phyloP scores from a whole-genome alignment of 495 filamentous ascomycete species.

The Pseudevernia furfuracea region DNA sequence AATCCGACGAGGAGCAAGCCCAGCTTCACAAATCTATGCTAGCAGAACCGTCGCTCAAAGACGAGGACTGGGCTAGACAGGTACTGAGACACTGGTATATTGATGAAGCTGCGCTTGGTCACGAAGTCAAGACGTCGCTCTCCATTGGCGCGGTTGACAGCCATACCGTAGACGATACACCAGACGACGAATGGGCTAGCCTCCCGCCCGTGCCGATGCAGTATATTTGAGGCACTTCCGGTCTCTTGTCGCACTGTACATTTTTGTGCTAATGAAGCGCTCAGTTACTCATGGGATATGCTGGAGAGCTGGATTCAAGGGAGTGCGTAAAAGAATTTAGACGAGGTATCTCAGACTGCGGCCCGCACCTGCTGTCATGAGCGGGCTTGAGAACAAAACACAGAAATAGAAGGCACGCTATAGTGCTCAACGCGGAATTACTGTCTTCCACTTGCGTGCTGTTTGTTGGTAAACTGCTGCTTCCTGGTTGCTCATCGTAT shows the following conservation, averaged over 20 bases:
- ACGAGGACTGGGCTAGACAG: constrained; percentile 20
- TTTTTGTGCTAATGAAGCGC: not conserved
- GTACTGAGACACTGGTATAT: constrained; percentile 24
- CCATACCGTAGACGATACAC: constrained; percentile 1
- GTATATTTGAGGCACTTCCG: not conserved
- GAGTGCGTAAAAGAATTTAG: no score
- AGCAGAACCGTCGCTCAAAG: not conserved
- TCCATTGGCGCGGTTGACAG: constrained; percentile 18
- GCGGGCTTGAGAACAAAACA: no score
- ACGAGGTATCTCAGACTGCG: no score
- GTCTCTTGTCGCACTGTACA: not conserved
- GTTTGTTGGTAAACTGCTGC: not conserved
- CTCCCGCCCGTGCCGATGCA: not conserved
- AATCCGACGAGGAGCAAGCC: constrained; percentile 8
- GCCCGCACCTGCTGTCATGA: no score
- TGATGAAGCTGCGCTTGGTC: constrained; percentile 18
- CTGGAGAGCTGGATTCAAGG: not conserved
- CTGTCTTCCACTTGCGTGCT: not conserved
- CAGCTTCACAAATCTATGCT: constrained; percentile 14
- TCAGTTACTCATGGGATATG: not conserved
- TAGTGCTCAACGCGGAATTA: not conserved
- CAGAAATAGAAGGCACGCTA: no score
- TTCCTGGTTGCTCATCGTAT: not conserved
- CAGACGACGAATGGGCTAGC: not conserved
- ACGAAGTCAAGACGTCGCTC: constrained; percentile 9